Base-by-base conservation (phyloP, 208 protist genomes). In the Leishmania guyanensis region DNA sequence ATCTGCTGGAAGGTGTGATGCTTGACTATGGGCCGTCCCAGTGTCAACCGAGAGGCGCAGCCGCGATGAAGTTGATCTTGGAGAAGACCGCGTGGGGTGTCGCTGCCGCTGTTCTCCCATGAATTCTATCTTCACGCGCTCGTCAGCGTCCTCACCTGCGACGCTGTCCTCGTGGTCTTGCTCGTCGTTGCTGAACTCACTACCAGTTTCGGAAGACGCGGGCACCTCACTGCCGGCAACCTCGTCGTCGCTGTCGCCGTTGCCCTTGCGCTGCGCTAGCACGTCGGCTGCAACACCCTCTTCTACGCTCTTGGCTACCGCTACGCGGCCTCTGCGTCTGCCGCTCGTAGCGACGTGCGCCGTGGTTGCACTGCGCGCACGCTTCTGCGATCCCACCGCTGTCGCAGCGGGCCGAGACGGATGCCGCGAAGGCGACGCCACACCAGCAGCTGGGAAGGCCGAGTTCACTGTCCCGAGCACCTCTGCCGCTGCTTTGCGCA, bases 401-500 rank as follows among this genome's bases (percentile, higher is more conserved):
- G 22, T 22, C 48, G 26, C 46, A 54, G 69, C 46, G 46, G 69
- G 26, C 36, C 46, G 46, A 51, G 69, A 12, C 20, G 69, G 22
- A 29, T 51, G 46, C 46, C 48, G 46, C 46, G 46, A 54, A 53
- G 48, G 69, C 43, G 69, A 73, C 43, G 46, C 75, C 17, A 43
- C 68, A 5, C 2, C 50, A 53, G 53, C 53, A 33, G 46, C 29
- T 39, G 51, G 20, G 3, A 50, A 20, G 66, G 43, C 33, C 5
- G 50, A n/a, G 20, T 51, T 50, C 8, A 46, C 14, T 2, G 69
- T 43, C 14, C 75, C 81, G 1, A 78, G 50, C 29, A 79, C 82
- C 14, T 78, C 82, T 0, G 5, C 62, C 0, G 64, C 77, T 14
- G 77, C 77, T 56, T 75, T 84, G 64, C 33, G 74, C 50, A 89